Evolutionary conservation across 495 filamentous ascomycete species (phyloP).

Genomic region (Haplographium delicatum): DNA sequence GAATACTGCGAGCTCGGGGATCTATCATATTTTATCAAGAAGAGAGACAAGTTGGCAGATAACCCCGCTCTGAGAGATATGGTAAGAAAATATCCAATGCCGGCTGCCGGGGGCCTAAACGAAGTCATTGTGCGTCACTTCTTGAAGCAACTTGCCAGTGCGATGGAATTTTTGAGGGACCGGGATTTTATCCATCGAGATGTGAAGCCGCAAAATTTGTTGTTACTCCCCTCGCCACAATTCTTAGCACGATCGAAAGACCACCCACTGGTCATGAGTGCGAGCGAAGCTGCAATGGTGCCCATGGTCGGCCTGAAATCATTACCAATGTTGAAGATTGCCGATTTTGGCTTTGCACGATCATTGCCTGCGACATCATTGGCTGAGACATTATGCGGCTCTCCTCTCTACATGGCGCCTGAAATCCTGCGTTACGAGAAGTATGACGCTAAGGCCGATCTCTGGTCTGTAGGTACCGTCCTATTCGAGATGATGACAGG

Average conservation of each 20-base stretch:
- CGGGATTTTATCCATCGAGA: constrained; percentile 91
- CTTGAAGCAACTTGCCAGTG: constrained; percentile 89
- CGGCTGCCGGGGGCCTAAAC: constrained; percentile 73
- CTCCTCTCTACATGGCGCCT: constrained; percentile 98
- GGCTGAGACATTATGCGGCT: constrained; percentile 94
- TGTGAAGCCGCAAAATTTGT: constrained; percentile 94
- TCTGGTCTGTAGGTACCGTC: constrained; percentile 97
- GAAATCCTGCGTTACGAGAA: constrained; percentile 96
- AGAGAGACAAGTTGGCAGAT: constrained; percentile 68
- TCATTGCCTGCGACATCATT: constrained; percentile 83
- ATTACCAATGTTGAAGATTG: constrained; percentile 91
- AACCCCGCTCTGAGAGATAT: constrained; percentile 78
- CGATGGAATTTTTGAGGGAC: constrained; percentile 78
- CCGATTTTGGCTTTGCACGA: constrained; percentile 95
- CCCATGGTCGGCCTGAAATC: constrained; percentile 78
- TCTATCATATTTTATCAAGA: constrained; percentile 90
- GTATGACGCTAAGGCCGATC: constrained; percentile 93
- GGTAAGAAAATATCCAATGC: constrained; percentile 85
- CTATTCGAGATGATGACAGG: constrained; percentile 92
- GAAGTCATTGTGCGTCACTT: constrained; percentile 95
- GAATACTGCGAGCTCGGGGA: constrained; percentile 96
- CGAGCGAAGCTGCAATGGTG: constrained; percentile 69
- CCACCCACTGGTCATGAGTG: constrained; percentile 46
- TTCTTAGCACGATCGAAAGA: constrained; percentile 38
- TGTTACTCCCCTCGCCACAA: constrained; percentile 77